These are phyloP conservation scores for Colletotrichum sp. DNA, from an alignment of 2,329 filamentous ascomycete species.

Conservation along the genomic window DNA sequence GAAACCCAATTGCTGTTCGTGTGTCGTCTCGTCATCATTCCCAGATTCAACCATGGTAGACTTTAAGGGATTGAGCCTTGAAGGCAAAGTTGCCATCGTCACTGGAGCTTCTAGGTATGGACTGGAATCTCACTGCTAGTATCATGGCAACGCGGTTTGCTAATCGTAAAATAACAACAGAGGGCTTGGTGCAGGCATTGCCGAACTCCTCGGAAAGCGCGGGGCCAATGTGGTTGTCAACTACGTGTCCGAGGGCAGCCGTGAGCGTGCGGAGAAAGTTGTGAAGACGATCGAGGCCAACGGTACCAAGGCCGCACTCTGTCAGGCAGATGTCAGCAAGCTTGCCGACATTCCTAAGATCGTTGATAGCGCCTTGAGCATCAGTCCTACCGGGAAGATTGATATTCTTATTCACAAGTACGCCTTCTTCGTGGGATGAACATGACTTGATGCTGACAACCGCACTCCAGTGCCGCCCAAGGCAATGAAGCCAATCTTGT, in stretches of 20 bases:
- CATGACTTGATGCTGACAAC: not conserved
- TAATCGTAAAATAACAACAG: not conserved
- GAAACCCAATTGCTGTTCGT: not conserved
- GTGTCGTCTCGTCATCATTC: not conserved
- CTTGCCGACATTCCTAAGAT: conserved; percentile 22
- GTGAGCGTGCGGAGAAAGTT: conserved; percentile 21
- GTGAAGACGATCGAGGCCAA: conserved; percentile 18
- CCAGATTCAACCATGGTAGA: not conserved
- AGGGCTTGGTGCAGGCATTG: conserved; percentile 65
- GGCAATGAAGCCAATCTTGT: not conserved
- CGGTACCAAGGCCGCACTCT: conserved; percentile 18
- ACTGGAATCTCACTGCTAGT: not conserved
- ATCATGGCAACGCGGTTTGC: not conserved
- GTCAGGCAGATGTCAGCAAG: conserved; percentile 24
- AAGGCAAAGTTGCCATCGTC: conserved; percentile 23
- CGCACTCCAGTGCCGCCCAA: not conserved
- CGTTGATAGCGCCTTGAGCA: conserved; percentile 21
- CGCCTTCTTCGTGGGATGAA: not conserved
- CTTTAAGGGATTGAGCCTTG: conserved; percentile 25
- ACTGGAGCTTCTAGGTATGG: conserved; percentile 19
- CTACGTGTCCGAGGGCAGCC: conserved; percentile 20
- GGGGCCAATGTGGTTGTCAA: conserved; percentile 41
- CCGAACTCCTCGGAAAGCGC: conserved; percentile 65
- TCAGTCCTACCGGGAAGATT: conserved; percentile 27
- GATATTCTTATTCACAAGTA: conserved; percentile 30